A percentile compares a stretch with the other conserved stretches of the same genome.
phyloP scores from a whole-genome alignment of 1,139 yeast genomes.

The Magnusiomyces ingens region DNA sequence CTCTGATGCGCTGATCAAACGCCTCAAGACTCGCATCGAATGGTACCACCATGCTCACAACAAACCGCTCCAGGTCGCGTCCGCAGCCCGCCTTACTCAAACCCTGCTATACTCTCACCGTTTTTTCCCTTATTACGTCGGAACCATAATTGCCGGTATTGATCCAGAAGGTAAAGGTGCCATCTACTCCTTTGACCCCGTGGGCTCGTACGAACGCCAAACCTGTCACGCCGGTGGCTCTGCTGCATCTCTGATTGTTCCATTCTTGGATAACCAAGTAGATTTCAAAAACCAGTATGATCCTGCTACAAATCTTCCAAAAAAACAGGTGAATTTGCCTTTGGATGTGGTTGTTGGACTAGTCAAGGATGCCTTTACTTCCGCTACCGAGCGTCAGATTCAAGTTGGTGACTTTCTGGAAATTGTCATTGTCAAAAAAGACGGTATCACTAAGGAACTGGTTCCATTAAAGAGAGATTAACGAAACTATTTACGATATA shows the following conservation, averaged over 20 bases:
- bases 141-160: slow-evolving; percentile 88
- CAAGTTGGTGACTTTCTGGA: slow-evolving; percentile 97
- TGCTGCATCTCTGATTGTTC: slow-evolving; percentile 93
- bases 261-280: slow-evolving; percentile 95
- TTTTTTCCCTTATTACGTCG: slow-evolving; percentile 94
- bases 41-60: slow-evolving; percentile 94
- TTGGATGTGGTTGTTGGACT: slow-evolving; percentile 81
- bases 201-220: slow-evolving; percentile 95
- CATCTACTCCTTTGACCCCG: slow-evolving; percentile 93
- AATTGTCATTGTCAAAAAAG: slow-evolving; percentile 83
- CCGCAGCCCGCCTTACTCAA: slow-evolving; percentile 89
- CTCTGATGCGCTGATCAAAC: slow-evolving; percentile 75
- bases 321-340: slow-evolving; percentile 53
- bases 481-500: slow-evolving; percentile 8
- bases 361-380: slow-evolving; percentile 88
- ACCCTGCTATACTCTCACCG: slow-evolving; percentile 87
- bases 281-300: slow-evolving; percentile 86
- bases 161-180: slow-evolving; percentile 95
- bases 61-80: slow-evolving; percentile 56
- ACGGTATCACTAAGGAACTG: slow-evolving; percentile 79
- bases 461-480: slow-evolving; percentile 86
- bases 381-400: slow-evolving; percentile 97
- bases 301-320: slow-evolving; percentile 63
- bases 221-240: slow-evolving; percentile 98
- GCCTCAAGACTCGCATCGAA: slow-evolving; percentile 68